Conservation (phyloP, 805 yeast species). For the Saccharomycopsis sp. region DNA sequence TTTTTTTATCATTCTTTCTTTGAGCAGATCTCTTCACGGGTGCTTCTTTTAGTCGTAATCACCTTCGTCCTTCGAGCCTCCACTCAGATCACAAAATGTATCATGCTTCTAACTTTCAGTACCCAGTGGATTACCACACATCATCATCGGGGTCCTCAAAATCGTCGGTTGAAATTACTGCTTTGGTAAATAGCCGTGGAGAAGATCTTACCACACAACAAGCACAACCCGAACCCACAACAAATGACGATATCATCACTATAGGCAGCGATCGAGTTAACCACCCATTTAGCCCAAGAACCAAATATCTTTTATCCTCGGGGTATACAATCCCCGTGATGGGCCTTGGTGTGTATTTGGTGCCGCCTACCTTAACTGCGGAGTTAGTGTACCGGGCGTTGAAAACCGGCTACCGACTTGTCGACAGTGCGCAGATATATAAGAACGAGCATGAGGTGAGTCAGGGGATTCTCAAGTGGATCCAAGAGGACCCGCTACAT, state of each 20-base stretch:
- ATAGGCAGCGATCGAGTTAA: neutral
- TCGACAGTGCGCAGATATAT: conserved; percentile 21
- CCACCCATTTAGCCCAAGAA: neutral
- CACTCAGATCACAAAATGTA: neutral
- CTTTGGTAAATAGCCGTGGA: neutral
- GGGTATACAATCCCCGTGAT: conserved; percentile 13
- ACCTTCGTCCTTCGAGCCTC: too few relatives aligned
- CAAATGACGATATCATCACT: neutral
- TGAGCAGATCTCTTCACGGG: neutral
- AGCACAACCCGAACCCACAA: too few relatives aligned
- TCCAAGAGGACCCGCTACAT: conserved; percentile 14
- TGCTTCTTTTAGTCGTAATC: neutral
- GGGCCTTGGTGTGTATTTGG: conserved; percentile 19
- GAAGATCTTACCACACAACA: neutral
- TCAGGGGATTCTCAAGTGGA: conserved; percentile 16
- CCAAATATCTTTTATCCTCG: conserved; percentile 7
- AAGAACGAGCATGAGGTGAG: conserved; percentile 19
- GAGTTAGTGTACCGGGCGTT: conserved; percentile 17
- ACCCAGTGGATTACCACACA: neutral
- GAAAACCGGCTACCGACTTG: conserved; percentile 18
- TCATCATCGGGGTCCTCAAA: neutral
- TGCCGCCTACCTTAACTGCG: conserved; percentile 16
- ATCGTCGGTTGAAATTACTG: neutral
- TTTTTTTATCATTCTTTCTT: neutral
- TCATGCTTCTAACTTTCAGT: neutral